These are phyloP conservation scores for Metschnikowia gelsemii DNA, from an alignment of 805 yeast species.

Conservation along the genomic window DNA sequence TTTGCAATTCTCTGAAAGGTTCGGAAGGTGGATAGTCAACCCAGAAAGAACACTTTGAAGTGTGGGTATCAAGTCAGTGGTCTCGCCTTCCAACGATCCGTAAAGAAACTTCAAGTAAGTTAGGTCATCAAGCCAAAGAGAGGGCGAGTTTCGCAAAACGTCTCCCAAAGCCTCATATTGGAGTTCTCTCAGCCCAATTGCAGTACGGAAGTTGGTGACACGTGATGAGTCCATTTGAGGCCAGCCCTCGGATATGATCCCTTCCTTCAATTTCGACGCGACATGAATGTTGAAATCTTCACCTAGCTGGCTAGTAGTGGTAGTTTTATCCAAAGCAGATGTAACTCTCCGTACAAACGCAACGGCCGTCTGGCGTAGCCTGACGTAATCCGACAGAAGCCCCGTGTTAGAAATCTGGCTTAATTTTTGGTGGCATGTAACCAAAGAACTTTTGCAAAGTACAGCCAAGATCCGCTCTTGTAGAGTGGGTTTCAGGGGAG, in stretches of 20 bases:
- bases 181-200: slow-evolving; percentile 50
- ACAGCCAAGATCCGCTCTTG: slow-evolving; percentile 57
- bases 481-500: slow-evolving; percentile 53
- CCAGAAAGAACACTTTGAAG: slow-evolving; percentile 71
- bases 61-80: slow-evolving; percentile 58
- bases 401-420: slow-evolving; percentile 58
- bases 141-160: slow-evolving; percentile 49
- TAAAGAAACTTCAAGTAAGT: slow-evolving; percentile 64
- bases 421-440: slow-evolving; percentile 44
- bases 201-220: slow-evolving; percentile 35
- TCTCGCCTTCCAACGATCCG: slow-evolving; percentile 65
- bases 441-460: slow-evolving; percentile 51
- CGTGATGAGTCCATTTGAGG: slow-evolving; percentile 43
- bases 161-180: slow-evolving; percentile 82
- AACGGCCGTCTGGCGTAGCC: slow-evolving; percentile 56
- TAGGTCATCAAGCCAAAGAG: slow-evolving; percentile 44
- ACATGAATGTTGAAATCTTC: slow-evolving; percentile 39
- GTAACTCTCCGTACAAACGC: slow-evolving; percentile 65
- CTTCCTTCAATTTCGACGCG: slow-evolving; percentile 53
- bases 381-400: slow-evolving; percentile 51
- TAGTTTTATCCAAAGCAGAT: slow-evolving; percentile 12
- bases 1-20: slow-evolving; percentile 40
- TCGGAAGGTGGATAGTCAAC: slow-evolving; percentile 48
- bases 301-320: background rate
- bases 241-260: slow-evolving; percentile 59